Evolutionary conservation across 169 alveolate genomes (phyloP), one percentile per base, ranked within the genome.

Genomic region (Theileria equi): DNA sequence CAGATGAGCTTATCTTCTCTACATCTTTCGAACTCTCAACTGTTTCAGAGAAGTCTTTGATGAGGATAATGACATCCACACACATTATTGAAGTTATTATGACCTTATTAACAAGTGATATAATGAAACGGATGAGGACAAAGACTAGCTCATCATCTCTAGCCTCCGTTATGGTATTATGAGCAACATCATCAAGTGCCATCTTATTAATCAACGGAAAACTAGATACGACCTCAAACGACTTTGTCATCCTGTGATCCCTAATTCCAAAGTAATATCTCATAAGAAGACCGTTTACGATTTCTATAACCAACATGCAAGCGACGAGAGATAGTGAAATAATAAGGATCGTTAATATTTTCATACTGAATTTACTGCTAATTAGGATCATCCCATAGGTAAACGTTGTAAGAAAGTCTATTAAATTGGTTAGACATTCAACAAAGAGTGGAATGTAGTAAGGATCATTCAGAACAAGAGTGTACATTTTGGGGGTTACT

Each of bases 121-220:
- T 17, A 32, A 52, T 34, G 23, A 55, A 49, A 8, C 78, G 49
- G 5, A 38, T 50, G 11, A 54, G 28, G 53, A 73, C 43, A 50
- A 63, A 45, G n/a, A 61, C 21, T 52, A 73, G 26, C 40, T 73
- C 83, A 16, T 73, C 78, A 10, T 50, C 45, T 6, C 83, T 36
- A 16, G 57, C 45, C 29, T 73, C 41, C 26, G 54, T 38, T n/a
- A 63, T 59, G 23, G 55, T 61, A 57, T 73, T 64, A 52, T 73
- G 54, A 7, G 73, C 76, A 11, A 73, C 16, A 48, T 73, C 83
- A 13, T 73, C 83, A 7, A 63, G 44, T n/a, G 65, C 57, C 59
- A 64, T 50, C 0, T 34, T 8, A 19, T 26, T 43, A 10, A 73
- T 49, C 13, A 54, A n/a, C 26, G 61, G 31, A 19, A 73, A 36